Evolutionary conservation across 768 basidiomycete species (phyloP), one percentile per base, ranked within the genome.

Genomic region (Suillus variegatus): DNA sequence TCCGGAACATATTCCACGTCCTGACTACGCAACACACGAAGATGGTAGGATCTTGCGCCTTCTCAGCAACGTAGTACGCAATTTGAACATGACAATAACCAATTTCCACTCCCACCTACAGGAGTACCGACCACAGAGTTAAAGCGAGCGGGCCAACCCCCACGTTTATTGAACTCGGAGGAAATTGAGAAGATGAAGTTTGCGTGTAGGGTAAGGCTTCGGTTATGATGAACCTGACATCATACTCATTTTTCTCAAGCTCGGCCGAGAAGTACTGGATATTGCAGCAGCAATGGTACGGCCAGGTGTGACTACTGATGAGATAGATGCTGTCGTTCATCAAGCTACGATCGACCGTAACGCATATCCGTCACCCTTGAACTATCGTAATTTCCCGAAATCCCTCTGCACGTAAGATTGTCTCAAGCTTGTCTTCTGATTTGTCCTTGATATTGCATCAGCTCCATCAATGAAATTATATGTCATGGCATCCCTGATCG

Each of bases 401-500:
- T 98, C 95, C 38, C 87, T 97, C 44, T 99, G 97, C 91, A 95
- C 92, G 89, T 94, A 81, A 70, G 94, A 84, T 43, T 54, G 55
- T 51, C 47, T 61, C 60, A 40, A 60, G 58, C 58, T 36, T 51
- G 35, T 56, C 51, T 60, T 36, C 58, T 56, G 61, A 41, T 61
- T 40, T 47, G 49, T 60, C 14, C 20, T 62, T 68, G 28, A 62
- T 61, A 10, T 66, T 6, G 43, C 46, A 20, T 54, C 69, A 93
- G 93, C 25, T 95, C 94, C 49, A 79, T 99, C 28, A 99, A 99
- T 76, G 97, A 99, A 77, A 91, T 86, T 60, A 96, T 99, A 71
- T 99, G 97, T 76, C 97, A 99, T 76, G 97, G 97, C 64, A 96
- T 97, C 67, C 95, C 96, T 44, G 94, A 97, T 80, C 84, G 91